Evolutionary conservation across 768 basidiomycete species (phyloP), one percentile per base, ranked within the genome.

Genomic region (Phylloporus scabripes): DNA sequence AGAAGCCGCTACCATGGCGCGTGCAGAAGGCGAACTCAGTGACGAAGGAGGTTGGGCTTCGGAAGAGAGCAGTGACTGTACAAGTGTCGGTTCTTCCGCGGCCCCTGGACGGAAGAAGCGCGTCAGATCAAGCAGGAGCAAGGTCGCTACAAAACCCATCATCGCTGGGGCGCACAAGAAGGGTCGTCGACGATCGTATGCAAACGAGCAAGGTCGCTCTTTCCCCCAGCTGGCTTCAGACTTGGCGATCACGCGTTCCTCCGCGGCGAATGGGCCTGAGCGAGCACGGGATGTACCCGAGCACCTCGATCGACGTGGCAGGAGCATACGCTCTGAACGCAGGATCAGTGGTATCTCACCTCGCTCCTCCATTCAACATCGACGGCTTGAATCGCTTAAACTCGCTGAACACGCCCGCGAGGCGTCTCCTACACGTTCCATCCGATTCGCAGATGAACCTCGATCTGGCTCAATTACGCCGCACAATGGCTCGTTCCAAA

Each of bases 21-120:
- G 42, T 8, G 38, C 29, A 23, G 62, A 52, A 31, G 43, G 46
- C 24, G 64, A 65, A 7, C 46, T 10, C 7, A 72, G 75, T 4
- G 79, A 74, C 5, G 82, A 83, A 1, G 84, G 79, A 51, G 81
- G 73, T 2, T 85, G 82, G 83, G 73, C 74, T 15, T 85, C 83
- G 6, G 85, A 87, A 42, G 67, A 61, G 20, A 75, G 73, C 48
- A 66, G 59, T 37, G 60, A 61, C 20, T 54, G 57, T 23, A 46
- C 50, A 2, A 42, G 52, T 28, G 43, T 51, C 6, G 28, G 46
- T 31, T 49, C 55, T 23, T 55, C 51, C 24, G 18, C 20, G 15
- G 44, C 29, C 41, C 54, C 45, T 20, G 56, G 48, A 44, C 52
- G 57, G 29, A 62, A 55, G 48, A 60, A 54, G 40, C 69, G 65